phyloP scores from a whole-genome alignment of 2,329 filamentous ascomycete species.

The Penicillium sp. region DNA sequence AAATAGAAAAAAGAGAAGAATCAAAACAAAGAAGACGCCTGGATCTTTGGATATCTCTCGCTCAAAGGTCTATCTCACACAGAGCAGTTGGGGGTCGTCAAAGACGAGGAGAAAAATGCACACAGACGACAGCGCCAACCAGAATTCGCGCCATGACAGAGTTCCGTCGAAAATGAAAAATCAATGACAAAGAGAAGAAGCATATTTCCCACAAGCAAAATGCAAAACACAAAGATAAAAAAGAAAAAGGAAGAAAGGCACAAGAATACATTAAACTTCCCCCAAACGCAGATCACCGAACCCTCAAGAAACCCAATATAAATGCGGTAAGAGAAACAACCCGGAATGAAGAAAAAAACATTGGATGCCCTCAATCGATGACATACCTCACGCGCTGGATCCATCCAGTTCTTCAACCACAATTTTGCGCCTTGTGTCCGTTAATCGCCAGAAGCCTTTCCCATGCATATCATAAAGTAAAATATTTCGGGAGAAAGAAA shows the following conservation, averaged over 20 bases:
- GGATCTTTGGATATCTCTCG: conserved; percentile 43
- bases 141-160: conserved; percentile 35
- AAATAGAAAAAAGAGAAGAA: conserved; percentile 7
- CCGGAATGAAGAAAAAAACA: conserved; percentile 18
- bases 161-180: conserved; percentile 16
- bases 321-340: conserved; percentile 18
- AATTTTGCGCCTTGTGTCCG: conserved; percentile 41
- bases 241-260: conserved; percentile 20
- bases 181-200: conserved; percentile 16
- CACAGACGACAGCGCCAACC: conserved; percentile 37
- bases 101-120: conserved; percentile 32
- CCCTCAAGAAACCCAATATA: conserved; percentile 20
- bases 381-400: conserved; percentile 7
- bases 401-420: conserved; percentile 21
- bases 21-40: conserved; percentile 28
- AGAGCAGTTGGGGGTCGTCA: conserved; percentile 31
- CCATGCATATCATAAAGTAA: conserved; percentile 43
- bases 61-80: conserved; percentile 41
- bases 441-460: conserved; percentile 42
- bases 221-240: conserved; percentile 10
- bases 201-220: conserved; percentile 14
- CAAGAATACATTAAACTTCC: conserved; percentile 26
- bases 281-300: conserved; percentile 24
- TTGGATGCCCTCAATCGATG: conserved; percentile 11
- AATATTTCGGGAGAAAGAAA: conserved; percentile 36